Evolutionary conservation across 495 filamentous ascomycete species (phyloP), one percentile per base, ranked within the genome.

Genomic region (Talaromyces ruber): DNA sequence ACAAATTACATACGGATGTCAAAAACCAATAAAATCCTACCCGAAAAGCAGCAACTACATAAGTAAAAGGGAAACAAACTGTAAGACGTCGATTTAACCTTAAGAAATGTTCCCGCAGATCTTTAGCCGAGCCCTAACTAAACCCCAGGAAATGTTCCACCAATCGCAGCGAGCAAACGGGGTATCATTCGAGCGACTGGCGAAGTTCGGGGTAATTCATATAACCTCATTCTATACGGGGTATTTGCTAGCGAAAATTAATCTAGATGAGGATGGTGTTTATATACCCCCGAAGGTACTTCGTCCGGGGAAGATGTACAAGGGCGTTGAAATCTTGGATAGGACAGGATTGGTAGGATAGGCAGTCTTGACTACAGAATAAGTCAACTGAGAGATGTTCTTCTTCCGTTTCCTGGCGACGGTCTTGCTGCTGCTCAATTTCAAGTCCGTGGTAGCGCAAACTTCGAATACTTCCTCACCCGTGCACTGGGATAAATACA

Each of bases 401-500:
- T 61, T 28, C 34, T 61, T 53, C 14, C 0, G 21, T 1, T 47
- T 47, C 6, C n/a, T 47, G n/a, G 21, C 43, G 6, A 47, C 43
- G 21, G 43, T 47, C 16, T 47, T 47, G 18, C n/a, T 47, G 7
- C 43, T 47, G 43, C 21, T 47, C 18, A 21, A 21, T n/a, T 6
- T 21, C 43, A 21, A 47, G 0, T 21, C n/a, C 6, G 43, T 21
- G 8, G 6, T 47, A 9, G 37, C 59, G 7, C 24, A 28, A 21
- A 28, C 21, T 4, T 43, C 59, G 21, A 61, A 53, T 39, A 9
- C 45, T 6, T 58, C 55, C 3, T 58, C 55, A 1, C 55, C 55
- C 21, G 62, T 64, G 6, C 69, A 70, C 11, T 81, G 84, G 84
- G 85, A 86, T 55, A 67, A 82, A 26, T 84, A 84, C 64, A 85